Evolutionary conservation across 805 yeast genomes (phyloP).

Genomic region (Wickerhamomyces mucosus): DNA sequence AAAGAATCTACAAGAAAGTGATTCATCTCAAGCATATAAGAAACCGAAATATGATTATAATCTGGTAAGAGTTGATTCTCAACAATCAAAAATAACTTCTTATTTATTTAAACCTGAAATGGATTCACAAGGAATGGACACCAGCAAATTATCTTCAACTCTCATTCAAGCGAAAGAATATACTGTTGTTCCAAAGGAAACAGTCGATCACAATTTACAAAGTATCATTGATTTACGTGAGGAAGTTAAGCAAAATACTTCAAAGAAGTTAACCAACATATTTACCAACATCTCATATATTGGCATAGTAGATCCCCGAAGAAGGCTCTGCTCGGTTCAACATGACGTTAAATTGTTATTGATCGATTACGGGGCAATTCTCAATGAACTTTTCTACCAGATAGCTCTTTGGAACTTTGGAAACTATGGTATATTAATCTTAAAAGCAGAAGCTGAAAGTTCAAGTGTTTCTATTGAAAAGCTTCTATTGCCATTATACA

Average conservation of each 20-base stretch:
- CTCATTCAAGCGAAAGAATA: conserved; percentile 1
- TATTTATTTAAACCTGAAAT: conserved; percentile 15
- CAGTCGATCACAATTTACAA: conserved; percentile 38
- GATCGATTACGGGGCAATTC: conserved; percentile 69
- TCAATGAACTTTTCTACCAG: conserved; percentile 72
- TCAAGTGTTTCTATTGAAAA: conserved; percentile 1
- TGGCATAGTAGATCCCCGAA: conserved; percentile 69
- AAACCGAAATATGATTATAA: conserved; percentile 48
- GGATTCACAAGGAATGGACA: neutral
- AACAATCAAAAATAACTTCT: conserved; percentile 45
- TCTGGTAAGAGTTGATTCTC: conserved; percentile 62
- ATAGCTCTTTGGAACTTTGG: conserved; percentile 67
- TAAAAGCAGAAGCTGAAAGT: conserved; percentile 22
- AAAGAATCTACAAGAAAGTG: conserved; percentile 16
- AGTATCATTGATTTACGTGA: conserved; percentile 50
- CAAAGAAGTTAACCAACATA: conserved; percentile 51
- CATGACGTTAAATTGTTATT: conserved; percentile 68
- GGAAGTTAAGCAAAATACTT: conserved; percentile 35
- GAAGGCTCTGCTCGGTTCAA: conserved; percentile 76
- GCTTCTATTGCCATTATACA: conserved; percentile 5
- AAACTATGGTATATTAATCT: conserved; percentile 59
- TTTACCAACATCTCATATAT: conserved; percentile 65
- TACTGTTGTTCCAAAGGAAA: conserved; percentile 13
- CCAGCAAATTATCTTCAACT: neutral
- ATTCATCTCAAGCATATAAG: conserved; percentile 4